Base-by-base conservation (phyloP, 2,329 filamentous ascomycete genomes). In the Aspergillus fijiensis region DNA sequence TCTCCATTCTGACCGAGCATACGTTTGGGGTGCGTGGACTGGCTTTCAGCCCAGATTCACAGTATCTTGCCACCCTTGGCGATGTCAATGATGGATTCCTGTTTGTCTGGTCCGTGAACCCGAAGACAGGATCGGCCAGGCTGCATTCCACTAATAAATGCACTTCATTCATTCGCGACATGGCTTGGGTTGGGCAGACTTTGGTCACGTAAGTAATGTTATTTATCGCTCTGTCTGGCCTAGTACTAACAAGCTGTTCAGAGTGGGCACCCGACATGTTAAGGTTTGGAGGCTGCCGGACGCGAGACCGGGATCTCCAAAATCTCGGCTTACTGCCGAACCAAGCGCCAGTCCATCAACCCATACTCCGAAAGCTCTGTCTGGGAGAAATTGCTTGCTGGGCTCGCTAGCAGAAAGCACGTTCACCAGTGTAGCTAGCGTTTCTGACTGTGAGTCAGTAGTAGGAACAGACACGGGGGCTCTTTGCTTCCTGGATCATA, bases 281-380 rank as follows among this genome's bases (percentile, higher is more conserved):
- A 98, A 97, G 76, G 85, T 96, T 54, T 99, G 95, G 95, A 88
- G 89, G 66, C 84, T 95, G 11, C 90, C 95, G 39, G 91, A 94
- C 27, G 78, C 70, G 59, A 80, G 72, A 48, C 78, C 82, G 19
- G 77, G 78, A 5, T 89, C 89, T 23, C 89, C 90, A 1, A 91
- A 91, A 71, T 75, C 84, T 70, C 85, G 83, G 63, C 83, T 85
- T 70, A 74, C 68, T 63, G 60, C 63, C n/a, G 78, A 78, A 25
- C 64, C 65, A 6, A 59, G 57, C 65, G 72, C 51, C 67, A 72
- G 67, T 71, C 69, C 70, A 58, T 72, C 62, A 61, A 78, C 64
- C 72, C 80, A 79, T 9, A 77, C 75, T 5, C 85, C 89, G 14
- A 90, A 89, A 71, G 89, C 94, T 1, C 78, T 99, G 10, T 84